Evolutionary conservation across 164 flowering plant genomes (phyloP).

Genomic region (Nymphaea thermarum): DNA sequence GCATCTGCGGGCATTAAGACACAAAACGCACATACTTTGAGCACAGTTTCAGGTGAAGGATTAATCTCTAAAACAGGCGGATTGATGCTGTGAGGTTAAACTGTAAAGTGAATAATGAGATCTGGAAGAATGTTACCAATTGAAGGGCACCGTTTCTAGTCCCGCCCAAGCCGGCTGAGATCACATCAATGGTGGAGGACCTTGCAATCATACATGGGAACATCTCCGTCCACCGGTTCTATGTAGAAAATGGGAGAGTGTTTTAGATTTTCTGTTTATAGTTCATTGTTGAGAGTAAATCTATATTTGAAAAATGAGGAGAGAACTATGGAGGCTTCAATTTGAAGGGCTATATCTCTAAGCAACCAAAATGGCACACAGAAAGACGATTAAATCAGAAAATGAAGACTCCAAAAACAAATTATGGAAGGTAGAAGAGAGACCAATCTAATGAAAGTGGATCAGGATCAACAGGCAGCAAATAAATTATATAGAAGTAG

Average conservation of each 20-base stretch:
- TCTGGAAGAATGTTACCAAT: slow-evolving; percentile 22
- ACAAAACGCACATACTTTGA: too few relatives aligned
- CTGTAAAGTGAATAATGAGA: neutral
- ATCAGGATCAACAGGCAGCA: neutral
- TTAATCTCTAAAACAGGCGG: too few relatives aligned
- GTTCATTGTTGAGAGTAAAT: neutral
- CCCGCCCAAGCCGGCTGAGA: slow-evolving; percentile 70
- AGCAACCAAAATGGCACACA: neutral
- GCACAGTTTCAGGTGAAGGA: too few relatives aligned
- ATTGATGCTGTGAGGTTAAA: too few relatives aligned
- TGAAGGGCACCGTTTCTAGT: slow-evolving; percentile 90
- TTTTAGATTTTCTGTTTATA: too few relatives aligned
- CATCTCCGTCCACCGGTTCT: slow-evolving; percentile 91
- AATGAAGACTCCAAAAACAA: too few relatives aligned
- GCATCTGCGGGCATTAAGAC: slow-evolving; percentile 42
- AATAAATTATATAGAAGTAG: neutral
- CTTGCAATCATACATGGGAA: slow-evolving; percentile 81
- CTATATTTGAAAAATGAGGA: neutral
- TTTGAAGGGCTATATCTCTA: neutral
- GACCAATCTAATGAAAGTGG: neutral
- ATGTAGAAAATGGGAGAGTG: neutral
- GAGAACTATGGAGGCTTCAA: neutral
- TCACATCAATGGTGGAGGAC: slow-evolving; percentile 60
- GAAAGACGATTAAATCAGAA: too few relatives aligned
- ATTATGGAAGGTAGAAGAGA: too few relatives aligned